Conservation (phyloP, 2,329 filamentous ascomycete species). For the Beauveria australis region DNA sequence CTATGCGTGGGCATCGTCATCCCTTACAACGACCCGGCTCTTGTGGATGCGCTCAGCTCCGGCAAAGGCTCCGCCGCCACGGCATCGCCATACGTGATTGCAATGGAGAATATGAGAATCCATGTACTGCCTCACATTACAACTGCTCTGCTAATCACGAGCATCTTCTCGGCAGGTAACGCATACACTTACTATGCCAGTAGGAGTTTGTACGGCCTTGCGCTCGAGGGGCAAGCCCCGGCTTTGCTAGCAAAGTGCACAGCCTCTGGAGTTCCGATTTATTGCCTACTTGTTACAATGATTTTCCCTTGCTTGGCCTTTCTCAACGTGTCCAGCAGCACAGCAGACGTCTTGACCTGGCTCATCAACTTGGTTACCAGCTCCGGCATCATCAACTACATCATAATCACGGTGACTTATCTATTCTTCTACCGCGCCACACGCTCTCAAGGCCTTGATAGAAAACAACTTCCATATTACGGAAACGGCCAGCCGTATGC, state of each 20-base stretch:
- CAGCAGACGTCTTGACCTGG: background rate
- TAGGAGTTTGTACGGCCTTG: background rate
- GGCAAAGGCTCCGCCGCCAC: conserved; percentile 36
- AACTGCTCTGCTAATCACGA: conserved; percentile 40
- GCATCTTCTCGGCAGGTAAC: background rate
- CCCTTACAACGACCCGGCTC: conserved; percentile 54
- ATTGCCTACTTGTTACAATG: background rate
- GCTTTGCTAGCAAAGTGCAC: background rate
- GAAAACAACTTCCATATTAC: background rate
- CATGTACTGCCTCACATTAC: conserved; percentile 46
- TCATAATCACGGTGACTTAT: background rate
- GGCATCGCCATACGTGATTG: conserved; percentile 55
- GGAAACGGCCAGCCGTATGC: background rate
- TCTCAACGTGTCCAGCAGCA: background rate
- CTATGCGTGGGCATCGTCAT: conserved; percentile 33
- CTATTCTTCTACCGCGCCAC: background rate
- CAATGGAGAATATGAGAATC: conserved; percentile 47
- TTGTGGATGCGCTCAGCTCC: conserved; percentile 40
- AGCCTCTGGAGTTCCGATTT: background rate
- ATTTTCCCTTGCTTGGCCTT: background rate
- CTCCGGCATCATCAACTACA: background rate
- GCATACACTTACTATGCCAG: background rate
- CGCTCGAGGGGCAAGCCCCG: background rate
- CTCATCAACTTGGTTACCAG: background rate
- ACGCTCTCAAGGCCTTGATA: background rate